A percentile compares a stretch with the other conserved stretches of the same genome.
Conservation (phyloP, 164 flowering plant genomes). For the Chimonanthus praecox region DNA sequence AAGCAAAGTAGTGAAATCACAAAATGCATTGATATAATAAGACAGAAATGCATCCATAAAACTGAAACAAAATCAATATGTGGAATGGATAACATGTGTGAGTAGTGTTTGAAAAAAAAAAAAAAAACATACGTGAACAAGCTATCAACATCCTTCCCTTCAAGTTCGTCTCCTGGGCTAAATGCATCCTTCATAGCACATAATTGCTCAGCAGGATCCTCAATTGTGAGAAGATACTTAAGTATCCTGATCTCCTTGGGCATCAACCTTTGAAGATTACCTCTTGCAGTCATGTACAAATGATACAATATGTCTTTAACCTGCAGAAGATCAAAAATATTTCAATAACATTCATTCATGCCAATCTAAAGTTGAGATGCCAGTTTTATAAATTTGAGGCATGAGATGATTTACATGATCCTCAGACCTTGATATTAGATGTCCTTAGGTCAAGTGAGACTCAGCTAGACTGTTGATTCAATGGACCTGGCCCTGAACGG, state of each 20-base stretch:
- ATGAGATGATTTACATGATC: too few relatives aligned
- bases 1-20: not conserved
- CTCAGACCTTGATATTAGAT: too few relatives aligned
- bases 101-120: not conserved
- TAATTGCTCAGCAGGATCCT: slow-evolving; percentile 65
- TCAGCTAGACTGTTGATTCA: too few relatives aligned
- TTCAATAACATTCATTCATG: not conserved
- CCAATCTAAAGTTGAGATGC: not conserved
- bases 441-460: too few relatives aligned
- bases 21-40: not conserved
- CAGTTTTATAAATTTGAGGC: too few relatives aligned
- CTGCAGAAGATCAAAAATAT: slow-evolving; percentile 30
- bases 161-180: slow-evolving; percentile 84
- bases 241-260: slow-evolving; percentile 85
- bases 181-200: slow-evolving; percentile 72
- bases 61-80: not conserved
- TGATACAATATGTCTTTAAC: slow-evolving; percentile 78
- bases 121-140: slow-evolving; percentile 70
- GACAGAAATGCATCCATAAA: not conserved
- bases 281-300: slow-evolving; percentile 55
- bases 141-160: slow-evolving; percentile 62
- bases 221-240: slow-evolving; percentile 73
- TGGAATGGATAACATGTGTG: not conserved
- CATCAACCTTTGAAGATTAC: slow-evolving; percentile 67
- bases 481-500: too few relatives aligned